Evolutionary conservation across 148 eudicot species (phyloP).

Genomic region (Dianthus caryophyllus): DNA sequence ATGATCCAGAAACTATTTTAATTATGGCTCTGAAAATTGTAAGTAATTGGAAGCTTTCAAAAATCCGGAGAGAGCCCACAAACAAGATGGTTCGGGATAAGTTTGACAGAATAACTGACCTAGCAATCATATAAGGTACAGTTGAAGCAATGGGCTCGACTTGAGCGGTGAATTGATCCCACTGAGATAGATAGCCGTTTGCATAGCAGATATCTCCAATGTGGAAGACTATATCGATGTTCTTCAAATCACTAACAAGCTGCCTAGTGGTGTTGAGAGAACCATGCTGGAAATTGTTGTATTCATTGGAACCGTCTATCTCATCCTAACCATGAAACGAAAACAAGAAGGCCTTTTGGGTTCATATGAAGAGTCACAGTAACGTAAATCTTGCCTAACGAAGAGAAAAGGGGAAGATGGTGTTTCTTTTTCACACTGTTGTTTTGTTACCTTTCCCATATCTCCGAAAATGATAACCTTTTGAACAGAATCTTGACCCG

Average conservation of each 20-base stretch:
- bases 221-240: constrained; percentile 77
- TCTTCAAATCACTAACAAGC: constrained; percentile 59
- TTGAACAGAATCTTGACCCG: constrained; percentile 66
- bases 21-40: too few species aligned
- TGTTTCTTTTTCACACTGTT: background rate
- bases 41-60: too few species aligned
- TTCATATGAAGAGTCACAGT: background rate
- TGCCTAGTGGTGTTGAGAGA: constrained; percentile 82
- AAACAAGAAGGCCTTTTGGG: background rate
- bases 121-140: constrained; percentile 82
- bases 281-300: constrained; percentile 77
- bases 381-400: background rate
- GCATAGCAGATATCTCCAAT: constrained; percentile 83
- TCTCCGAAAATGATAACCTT: constrained; percentile 66
- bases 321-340: constrained; percentile 35
- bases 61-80: background rate
- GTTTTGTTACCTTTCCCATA: constrained; percentile 62
- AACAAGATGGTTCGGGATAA: background rate
- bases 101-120: constrained; percentile 33
- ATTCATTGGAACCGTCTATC: constrained; percentile 81
- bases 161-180: constrained; percentile 96
- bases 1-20: too few species aligned
- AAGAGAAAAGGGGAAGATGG: background rate
- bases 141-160: constrained; percentile 80
- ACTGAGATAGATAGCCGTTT: constrained; percentile 89